These are phyloP conservation scores for Diutina scorzettiae DNA, from an alignment of 1,139 yeast species.

Conservation along the genomic window DNA sequence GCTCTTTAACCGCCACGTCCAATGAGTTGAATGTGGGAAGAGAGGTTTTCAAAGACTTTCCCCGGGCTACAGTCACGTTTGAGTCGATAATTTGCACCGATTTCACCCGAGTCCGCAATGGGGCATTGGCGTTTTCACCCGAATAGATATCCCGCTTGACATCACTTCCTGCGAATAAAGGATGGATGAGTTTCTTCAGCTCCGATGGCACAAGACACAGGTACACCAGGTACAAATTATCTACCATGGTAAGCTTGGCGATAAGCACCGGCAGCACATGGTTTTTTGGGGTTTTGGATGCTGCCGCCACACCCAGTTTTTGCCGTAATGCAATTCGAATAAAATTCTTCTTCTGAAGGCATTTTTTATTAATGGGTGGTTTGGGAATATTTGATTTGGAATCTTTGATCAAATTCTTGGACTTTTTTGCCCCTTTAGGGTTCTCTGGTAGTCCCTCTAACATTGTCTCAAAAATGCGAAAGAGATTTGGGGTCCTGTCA, in stretches of 20 bases:
- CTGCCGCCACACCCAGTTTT: neutral
- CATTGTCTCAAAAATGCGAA: too few species aligned
- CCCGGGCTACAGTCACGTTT: neutral
- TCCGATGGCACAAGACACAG: neutral
- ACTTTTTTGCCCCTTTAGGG: too few species aligned
- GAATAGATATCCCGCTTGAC: neutral
- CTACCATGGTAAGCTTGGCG: neutral
- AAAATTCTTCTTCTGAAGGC: neutral
- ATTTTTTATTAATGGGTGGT: neutral
- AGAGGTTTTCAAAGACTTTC: neutral
- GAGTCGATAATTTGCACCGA: slow-evolving; percentile 3
- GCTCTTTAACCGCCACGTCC: slow-evolving; percentile 31
- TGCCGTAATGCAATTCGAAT: neutral
- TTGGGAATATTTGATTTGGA: neutral
- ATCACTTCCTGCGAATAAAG: neutral
- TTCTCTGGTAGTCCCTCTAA: too few species aligned
- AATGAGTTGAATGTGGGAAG: slow-evolving; percentile 24
- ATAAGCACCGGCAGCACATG: neutral
- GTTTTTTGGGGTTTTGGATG: neutral
- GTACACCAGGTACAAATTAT: neutral
- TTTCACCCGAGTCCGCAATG: neutral
- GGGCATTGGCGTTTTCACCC: neutral
- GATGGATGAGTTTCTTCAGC: neutral
- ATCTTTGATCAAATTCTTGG: too few species aligned
- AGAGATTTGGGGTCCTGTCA: too few species aligned